Base-by-base conservation (phyloP, 1,139 yeast species). In the Candida sp. region DNA sequence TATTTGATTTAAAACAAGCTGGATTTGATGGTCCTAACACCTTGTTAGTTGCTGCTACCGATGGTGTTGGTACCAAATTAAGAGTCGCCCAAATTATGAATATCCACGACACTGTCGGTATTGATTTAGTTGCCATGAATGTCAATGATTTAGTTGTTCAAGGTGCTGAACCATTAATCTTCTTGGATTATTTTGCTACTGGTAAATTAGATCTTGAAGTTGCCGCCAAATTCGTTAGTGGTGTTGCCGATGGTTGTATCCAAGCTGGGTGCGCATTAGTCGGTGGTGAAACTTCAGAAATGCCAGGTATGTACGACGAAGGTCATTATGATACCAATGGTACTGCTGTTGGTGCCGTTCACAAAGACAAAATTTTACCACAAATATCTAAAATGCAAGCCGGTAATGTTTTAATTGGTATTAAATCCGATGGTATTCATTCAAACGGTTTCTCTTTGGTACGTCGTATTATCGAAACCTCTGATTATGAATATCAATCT, bases 241-340 rank as follows among this genome's bases (percentile, higher is more conserved):
- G 99, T 64, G 98, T 95, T 50, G 97, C 97, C 39, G 87, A 87
- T 52, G 99, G 99, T 43, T 95, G 99, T 75, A 84, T 85, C 51
- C 81, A 82, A 56, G 89, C 99, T 34, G 97, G 96, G 11, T 93
- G 99, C 77, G 99, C 99, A 6, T 77, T 95, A 49, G 97, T 95
- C 48, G 99, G 99, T 45, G 99, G 99, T 53, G 99, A 95, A 68
- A 95, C 99, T 40, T 88, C 96, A 45, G 99, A 95, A 75, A 95
- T 95, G 99, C 99, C 99, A 35, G 99, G 99, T 53, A 89, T 95
- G 86, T 95, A 95, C 61, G 87, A 84, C 46, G 90, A 83, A 46
- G 95, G 95, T 38, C 99, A 95, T 66, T 95, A 95, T 63, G 99
- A 95, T 67, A 91, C 97, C 47, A 93, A 93, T 59, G 99, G 99